Evolutionary conservation across 1,139 yeast genomes (phyloP).

Genomic region (Hemisphaericaspora lyxosophila): DNA sequence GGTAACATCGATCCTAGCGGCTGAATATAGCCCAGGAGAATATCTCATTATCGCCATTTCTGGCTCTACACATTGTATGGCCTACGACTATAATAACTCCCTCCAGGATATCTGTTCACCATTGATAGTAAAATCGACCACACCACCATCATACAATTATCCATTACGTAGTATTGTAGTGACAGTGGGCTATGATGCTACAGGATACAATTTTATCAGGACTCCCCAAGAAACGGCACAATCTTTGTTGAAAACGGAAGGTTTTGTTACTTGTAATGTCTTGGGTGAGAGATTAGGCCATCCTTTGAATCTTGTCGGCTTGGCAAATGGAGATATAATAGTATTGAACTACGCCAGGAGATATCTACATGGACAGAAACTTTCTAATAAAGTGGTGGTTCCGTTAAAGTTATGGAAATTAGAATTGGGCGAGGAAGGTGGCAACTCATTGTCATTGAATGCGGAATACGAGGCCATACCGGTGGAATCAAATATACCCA

Average conservation of each 20-base stretch:
- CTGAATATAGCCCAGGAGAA: constrained; percentile 25
- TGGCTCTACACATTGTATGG: constrained; percentile 46
- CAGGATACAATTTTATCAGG: constrained; percentile 30
- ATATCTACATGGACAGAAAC: constrained; percentile 33
- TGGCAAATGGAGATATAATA: constrained; percentile 56
- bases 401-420: constrained; percentile 42
- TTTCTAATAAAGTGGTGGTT: constrained; percentile 27
- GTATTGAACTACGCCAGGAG: constrained; percentile 39
- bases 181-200: constrained; percentile 30
- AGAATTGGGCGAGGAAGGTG: constrained; percentile 9
- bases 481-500: constrained; percentile 28
- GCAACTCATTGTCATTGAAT: constrained; percentile 18
- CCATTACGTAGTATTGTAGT: constrained; percentile 26
- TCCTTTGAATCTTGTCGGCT: constrained; percentile 62
- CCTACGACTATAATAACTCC: constrained; percentile 44
- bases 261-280: constrained; percentile 27
- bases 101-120: constrained; percentile 29
- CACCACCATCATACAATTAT: constrained; percentile 30
- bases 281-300: constrained; percentile 46
- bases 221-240: constrained; percentile 39
- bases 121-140: constrained; percentile 19
- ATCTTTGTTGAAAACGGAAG: constrained; percentile 31
- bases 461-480: constrained; percentile 29
- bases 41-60: constrained; percentile 44
- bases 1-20: constrained; percentile 45